These are phyloP conservation scores for Ophiostoma ips DNA, from an alignment of 2,329 filamentous ascomycete species.

Conservation along the genomic window DNA sequence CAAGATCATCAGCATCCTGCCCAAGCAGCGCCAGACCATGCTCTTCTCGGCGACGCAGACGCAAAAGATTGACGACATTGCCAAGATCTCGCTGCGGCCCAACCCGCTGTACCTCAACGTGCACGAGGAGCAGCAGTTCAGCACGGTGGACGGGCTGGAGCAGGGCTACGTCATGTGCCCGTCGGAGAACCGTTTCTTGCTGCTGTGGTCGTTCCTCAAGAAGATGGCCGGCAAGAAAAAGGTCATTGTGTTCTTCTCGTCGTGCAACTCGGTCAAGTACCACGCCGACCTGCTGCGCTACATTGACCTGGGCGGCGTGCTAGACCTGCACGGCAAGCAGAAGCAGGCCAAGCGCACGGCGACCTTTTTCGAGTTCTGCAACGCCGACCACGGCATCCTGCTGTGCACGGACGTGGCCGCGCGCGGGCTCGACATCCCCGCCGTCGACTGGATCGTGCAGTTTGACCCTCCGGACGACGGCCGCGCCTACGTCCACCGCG, in stretches of 20 bases:
- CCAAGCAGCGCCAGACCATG: conserved; percentile 82
- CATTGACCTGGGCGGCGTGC: conserved; percentile 63
- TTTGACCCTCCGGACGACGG: conserved; percentile 91
- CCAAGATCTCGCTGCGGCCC: conserved; percentile 78
- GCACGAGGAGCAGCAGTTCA: conserved; percentile 62
- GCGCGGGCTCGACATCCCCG: conserved; percentile 82
- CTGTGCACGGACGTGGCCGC: conserved; percentile 97
- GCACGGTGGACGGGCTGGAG: conserved; percentile 84
- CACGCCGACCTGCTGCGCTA: conserved; percentile 93
- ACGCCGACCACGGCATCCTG: conserved; percentile 65
- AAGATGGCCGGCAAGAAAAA: conserved; percentile 92
- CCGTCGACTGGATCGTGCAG: conserved; percentile 92
- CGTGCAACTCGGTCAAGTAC: conserved; percentile 89
- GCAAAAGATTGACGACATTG: conserved; percentile 94
- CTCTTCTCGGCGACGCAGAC: conserved; percentile 98
- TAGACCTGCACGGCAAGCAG: conserved; percentile 84
- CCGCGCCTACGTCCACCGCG: conserved; percentile 85
- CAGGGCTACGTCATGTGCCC: conserved; percentile 94
- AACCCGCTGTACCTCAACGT: conserved; percentile 96
- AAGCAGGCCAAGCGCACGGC: conserved; percentile 94
- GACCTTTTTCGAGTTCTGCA: conserved; percentile 89
- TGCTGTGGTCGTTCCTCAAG: conserved; percentile 91
- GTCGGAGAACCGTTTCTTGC: conserved; percentile 80
- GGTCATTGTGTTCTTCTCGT: conserved; percentile 92
- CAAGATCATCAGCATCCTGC: conserved; percentile 87